phyloP scores from a whole-genome alignment of 768 basidiomycete species.

The Sarcodon sp. region DNA sequence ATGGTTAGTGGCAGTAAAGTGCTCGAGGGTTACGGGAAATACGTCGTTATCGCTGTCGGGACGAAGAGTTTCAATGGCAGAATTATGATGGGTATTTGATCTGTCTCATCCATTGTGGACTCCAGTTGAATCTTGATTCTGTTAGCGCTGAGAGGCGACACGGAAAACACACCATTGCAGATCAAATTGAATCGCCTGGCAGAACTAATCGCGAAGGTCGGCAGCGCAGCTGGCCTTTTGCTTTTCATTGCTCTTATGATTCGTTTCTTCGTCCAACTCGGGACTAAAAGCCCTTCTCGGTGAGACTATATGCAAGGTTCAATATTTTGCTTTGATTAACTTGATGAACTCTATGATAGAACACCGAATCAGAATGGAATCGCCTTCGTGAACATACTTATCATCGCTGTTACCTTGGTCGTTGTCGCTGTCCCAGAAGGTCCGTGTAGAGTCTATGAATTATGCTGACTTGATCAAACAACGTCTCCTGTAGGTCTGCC shows the following conservation, averaged over 20 bases:
- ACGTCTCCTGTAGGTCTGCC: constrained; percentile 52
- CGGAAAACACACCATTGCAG: constrained; percentile 88
- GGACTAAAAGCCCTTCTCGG: constrained; percentile 42
- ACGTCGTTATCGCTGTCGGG: constrained; percentile 89
- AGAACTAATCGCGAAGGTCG: constrained; percentile 88
- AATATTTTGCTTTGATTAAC: background rate
- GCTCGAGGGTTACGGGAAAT: constrained; percentile 85
- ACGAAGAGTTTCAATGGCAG: constrained; percentile 90
- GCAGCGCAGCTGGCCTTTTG: constrained; percentile 66
- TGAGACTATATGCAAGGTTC: constrained; percentile 13
- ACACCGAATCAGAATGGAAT: constrained; percentile 77
- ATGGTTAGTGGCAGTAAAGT: constrained; percentile 87
- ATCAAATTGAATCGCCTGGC: constrained; percentile 90
- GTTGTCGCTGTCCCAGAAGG: constrained; percentile 87
- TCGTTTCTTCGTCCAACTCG: constrained; percentile 86
- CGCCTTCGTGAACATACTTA: constrained; percentile 83
- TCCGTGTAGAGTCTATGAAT: constrained; percentile 8
- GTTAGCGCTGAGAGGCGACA: constrained; percentile 72
- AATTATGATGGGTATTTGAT: constrained; percentile 82
- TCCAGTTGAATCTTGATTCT: background rate
- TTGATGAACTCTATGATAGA: constrained; percentile 22
- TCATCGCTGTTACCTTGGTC: constrained; percentile 88
- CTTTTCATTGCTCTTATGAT: constrained; percentile 86
- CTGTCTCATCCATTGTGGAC: background rate
- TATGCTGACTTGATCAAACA: constrained; percentile 3